Base-by-base conservation (phyloP, 1,139 yeast species). In the Blastobotrys elegans region DNA sequence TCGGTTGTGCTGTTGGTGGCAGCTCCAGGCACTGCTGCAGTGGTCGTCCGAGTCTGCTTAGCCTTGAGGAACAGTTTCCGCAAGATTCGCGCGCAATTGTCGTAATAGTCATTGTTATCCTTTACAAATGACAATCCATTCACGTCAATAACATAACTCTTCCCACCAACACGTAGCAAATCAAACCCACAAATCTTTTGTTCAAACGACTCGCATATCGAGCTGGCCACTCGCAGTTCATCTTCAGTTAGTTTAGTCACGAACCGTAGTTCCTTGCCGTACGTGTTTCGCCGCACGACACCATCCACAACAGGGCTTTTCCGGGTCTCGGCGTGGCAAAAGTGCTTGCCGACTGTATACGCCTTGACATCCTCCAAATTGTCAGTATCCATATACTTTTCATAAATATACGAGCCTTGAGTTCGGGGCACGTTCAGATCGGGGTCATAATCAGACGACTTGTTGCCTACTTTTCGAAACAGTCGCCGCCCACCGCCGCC, bases 171-270 rank as follows among this genome's bases (percentile, higher is more conserved):
- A 59, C 98, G 76, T 47, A 94, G 74, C 47, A 94, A 72, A 66
- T 94, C 99, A 70, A 94, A 94, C 1, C 99, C 99, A 70, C 99
- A 94, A 55, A 94, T 90, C n/a, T 95, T 86, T 69, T 94, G 99
- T 50, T 85, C 83, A 65, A 94, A 94, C 0, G 81, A 79, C 24
- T 68, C 73, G 47, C 89, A 79, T 24, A 94, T 89, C 53, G 76
- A 80, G 40, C 75, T 68, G 1, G 99, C 98, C 79, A 90, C 89
- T 31, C 68, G 69, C 49, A 77, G 82, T 64, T 94, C 99, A 43
- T 78, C 84, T 1, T 75, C 79, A 1, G 85, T 71, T 46, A 94
- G 72, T 55, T 84, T 82, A 1, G 98, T 92, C 33, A 92, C 77
- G 62, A 84, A 94, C 56, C 99, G 75, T 41, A 94, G 83, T 67